phyloP scores from a whole-genome alignment of 164 flowering plant species.

The Paratinospora sagittata region DNA sequence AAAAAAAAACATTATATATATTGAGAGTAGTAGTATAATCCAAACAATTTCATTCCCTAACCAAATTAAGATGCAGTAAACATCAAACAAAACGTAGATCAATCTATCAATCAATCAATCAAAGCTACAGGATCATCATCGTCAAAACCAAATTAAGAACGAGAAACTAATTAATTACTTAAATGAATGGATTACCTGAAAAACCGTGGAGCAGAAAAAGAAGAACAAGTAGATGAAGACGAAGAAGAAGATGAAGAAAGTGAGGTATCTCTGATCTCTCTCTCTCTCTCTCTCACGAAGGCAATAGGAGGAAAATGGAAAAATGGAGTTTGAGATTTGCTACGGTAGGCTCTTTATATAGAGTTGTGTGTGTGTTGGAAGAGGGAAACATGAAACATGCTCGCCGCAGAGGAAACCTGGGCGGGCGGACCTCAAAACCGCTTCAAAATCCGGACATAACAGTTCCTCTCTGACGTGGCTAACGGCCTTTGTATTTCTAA shows the following conservation, averaged over 20 bases:
- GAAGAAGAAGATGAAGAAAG: too few species aligned
- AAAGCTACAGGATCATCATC: too few species aligned
- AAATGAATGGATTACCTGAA: too few species aligned
- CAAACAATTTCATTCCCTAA: too few species aligned
- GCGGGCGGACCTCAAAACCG: neutral
- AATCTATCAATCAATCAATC: neutral
- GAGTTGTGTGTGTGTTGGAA: neutral
- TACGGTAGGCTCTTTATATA: neutral
- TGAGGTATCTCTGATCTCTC: neutral
- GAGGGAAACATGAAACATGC: neutral
- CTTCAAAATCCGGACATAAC: neutral
- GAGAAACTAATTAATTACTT: too few species aligned
- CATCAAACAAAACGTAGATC: neutral
- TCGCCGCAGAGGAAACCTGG: neutral
- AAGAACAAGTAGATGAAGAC: too few species aligned
- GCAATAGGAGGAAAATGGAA: conserved; percentile 3
- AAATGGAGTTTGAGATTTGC: neutral
- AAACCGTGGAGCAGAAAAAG: neutral
- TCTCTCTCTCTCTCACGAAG: too few species aligned
- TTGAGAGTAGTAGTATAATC: too few species aligned
- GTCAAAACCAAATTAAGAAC: neutral
- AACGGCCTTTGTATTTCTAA: neutral
- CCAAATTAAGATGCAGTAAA: neutral
- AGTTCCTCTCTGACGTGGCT: neutral
- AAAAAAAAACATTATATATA: too few species aligned